Percentiles rank a stretch among this genome's conserved stretches.
phyloP scores from a whole-genome alignment of 495 filamentous ascomycete species.

The Penicillium lagena region DNA sequence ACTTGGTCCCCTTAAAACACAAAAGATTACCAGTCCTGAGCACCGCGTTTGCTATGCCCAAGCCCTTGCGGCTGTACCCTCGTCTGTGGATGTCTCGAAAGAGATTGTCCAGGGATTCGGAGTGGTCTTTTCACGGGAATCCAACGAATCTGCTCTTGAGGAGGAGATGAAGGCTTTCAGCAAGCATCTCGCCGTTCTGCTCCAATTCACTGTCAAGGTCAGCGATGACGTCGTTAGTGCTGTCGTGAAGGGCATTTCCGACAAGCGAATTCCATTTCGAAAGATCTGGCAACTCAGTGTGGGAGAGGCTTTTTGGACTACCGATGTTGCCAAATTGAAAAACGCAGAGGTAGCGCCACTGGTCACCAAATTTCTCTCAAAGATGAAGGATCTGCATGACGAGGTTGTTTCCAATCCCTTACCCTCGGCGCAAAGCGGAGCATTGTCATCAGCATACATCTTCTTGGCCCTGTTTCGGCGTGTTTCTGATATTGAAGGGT shows the following conservation, averaged over 20 bases:
- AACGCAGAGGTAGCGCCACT: constrained; percentile 37
- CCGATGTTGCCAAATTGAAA: constrained; percentile 34
- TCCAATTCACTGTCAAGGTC: constrained; percentile 50
- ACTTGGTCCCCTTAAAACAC: constrained; percentile 65
- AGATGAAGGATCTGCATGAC: constrained; percentile 65
- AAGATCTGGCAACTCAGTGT: constrained; percentile 72
- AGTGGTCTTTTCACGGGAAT: constrained; percentile 64
- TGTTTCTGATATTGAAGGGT: constrained; percentile 20
- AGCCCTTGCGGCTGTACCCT: constrained; percentile 60
- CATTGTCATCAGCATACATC: constrained; percentile 67
- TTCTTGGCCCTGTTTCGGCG: constrained; percentile 52
- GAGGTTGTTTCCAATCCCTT: constrained; percentile 73
- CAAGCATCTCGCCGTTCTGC: constrained; percentile 50
- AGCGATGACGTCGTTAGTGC: constrained; percentile 59
- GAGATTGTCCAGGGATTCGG: constrained; percentile 63
- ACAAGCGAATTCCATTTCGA: constrained; percentile 75
- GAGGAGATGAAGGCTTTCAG: constrained; percentile 68
- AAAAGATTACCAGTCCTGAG: constrained; percentile 74
- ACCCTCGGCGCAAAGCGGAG: constrained; percentile 67
- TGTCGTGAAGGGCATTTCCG: constrained; percentile 72
- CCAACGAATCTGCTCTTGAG: constrained; percentile 73
- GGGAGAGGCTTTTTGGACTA: constrained; percentile 66
- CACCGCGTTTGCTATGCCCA: constrained; percentile 74
- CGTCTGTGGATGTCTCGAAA: constrained; percentile 48
- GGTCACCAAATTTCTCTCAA: constrained; percentile 47